Percentiles rank a stretch among this genome's conserved stretches.
Evolutionary conservation across 73 alveolate species (phyloP).

Genomic region (Urostyla sp.): DNA sequence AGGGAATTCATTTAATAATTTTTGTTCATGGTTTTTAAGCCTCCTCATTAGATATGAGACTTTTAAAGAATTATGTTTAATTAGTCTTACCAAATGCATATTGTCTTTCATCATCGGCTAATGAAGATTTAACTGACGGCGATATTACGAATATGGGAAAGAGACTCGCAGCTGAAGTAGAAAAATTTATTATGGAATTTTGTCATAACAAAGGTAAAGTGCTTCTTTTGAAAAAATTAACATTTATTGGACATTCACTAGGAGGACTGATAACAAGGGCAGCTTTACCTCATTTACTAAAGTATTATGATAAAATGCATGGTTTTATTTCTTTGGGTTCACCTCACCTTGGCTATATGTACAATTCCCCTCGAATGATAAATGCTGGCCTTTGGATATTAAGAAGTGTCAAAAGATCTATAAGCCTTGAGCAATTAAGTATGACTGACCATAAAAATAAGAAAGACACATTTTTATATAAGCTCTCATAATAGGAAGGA

Average conservation of each 20-base stretch:
- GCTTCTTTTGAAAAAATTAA: conserved; percentile 70
- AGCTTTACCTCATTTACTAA: conserved; percentile 92
- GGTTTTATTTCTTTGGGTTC: conserved; percentile 92
- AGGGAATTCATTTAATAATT: conserved; percentile 94
- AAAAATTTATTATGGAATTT: conserved; percentile 79
- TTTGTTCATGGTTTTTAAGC: conserved; percentile 99
- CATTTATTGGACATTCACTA: conserved; percentile 95
- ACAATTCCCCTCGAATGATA: conserved; percentile 88
- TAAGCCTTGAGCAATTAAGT: conserved; percentile 85
- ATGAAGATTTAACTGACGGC: conserved; percentile 97
- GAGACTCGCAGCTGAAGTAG: conserved; percentile 95
- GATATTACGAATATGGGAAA: conserved; percentile 97
- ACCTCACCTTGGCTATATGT: conserved; percentile 97
- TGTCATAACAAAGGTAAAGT: conserved; percentile 59
- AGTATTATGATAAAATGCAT: conserved; percentile 89
- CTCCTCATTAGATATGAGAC: conserved; percentile 96
- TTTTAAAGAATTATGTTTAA: conserved; percentile 94
- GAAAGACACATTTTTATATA: conserved; percentile 84
- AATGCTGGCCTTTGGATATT: conserved; percentile 98
- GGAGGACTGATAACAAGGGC: conserved; percentile 92
- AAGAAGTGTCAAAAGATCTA: conserved; percentile 88
- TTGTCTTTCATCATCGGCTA: conserved; percentile 90
- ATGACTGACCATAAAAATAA: conserved; percentile 80
- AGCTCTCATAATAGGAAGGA: conserved; percentile 75
- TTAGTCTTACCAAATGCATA: conserved; percentile 94